A percentile compares a stretch with the other conserved stretches of the same genome.
Evolutionary conservation across 192 early-diverging fungal genomes (phyloP).

Genomic region (Dispira parvispora): DNA sequence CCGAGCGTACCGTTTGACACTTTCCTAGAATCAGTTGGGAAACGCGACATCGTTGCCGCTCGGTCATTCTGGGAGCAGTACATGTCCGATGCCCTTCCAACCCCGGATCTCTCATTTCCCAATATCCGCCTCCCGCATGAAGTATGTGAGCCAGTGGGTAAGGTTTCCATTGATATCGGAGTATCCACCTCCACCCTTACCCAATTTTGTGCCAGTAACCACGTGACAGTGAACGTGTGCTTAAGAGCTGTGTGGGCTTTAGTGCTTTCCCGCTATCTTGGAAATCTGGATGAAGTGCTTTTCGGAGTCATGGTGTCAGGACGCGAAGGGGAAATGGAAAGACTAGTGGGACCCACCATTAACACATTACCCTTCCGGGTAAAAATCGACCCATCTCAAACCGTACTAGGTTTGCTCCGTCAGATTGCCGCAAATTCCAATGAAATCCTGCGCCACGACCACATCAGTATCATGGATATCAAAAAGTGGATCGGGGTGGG

Average conservation of each 20-base stretch:
- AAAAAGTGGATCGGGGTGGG: background rate
- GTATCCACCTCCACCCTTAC: background rate
- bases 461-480: background rate
- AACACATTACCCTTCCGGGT: slow-evolving; percentile 7
- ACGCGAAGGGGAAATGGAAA: background rate
- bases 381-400: background rate
- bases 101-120: no score
- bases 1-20: no score
- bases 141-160: no score
- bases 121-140: no score
- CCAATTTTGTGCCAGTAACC: background rate
- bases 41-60: no score
- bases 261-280: background rate
- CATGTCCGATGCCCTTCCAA: no score
- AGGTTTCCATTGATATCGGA: no score
- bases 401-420: background rate
- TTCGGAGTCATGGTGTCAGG: slow-evolving; percentile 6
- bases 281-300: background rate
- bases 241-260: background rate
- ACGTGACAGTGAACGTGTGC: background rate
- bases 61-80: no score
- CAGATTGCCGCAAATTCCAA: background rate
- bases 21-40: no score
- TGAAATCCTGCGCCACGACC: background rate
- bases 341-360: slow-evolving; percentile 3